Conservation (phyloP, 257 asterid species). For the Eustoma russellianum region DNA sequence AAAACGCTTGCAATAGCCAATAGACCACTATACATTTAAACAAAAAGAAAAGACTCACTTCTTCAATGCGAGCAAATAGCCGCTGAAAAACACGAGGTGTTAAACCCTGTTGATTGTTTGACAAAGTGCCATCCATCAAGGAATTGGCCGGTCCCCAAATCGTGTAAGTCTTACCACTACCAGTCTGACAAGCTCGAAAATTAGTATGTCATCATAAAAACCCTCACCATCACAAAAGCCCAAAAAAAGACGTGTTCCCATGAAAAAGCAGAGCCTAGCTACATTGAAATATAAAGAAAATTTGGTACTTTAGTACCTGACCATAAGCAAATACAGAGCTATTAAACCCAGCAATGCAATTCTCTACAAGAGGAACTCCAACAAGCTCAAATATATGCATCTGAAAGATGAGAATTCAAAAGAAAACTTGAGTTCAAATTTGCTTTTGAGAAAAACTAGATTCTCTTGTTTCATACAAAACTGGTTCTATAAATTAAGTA, state of each 20-base stretch:
- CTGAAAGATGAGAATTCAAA: constrained; percentile 36
- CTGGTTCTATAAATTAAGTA: constrained; percentile 2
- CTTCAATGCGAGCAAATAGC: constrained; percentile 66
- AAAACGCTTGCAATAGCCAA: background rate
- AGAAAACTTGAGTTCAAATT: constrained; percentile 6
- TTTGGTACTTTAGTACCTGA: constrained; percentile 44
- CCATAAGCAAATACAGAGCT: constrained; percentile 99
- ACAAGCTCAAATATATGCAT: constrained; percentile 78
- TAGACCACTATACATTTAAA: background rate
- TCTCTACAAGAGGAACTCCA: constrained; percentile 93
- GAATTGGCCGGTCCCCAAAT: constrained; percentile 95
- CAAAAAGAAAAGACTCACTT: constrained; percentile 34
- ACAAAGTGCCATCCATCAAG: constrained; percentile 47
- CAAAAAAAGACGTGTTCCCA: too few species aligned
- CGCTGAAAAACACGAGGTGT: constrained; percentile 88
- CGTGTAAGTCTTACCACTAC: constrained; percentile 97
- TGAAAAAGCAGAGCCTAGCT: too few species aligned
- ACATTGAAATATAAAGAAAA: background rate
- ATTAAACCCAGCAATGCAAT: constrained; percentile 95
- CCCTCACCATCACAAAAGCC: background rate
- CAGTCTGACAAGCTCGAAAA: constrained; percentile 51
- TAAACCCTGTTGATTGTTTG: constrained; percentile 71
- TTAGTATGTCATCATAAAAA: background rate
- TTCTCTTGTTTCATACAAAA: background rate
- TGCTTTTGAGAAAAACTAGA: background rate